A percentile compares a stretch with the other conserved stretches of the same genome.
Evolutionary conservation across 208 protist species (phyloP).

Genomic region (Herpetomonas tarakana): DNA sequence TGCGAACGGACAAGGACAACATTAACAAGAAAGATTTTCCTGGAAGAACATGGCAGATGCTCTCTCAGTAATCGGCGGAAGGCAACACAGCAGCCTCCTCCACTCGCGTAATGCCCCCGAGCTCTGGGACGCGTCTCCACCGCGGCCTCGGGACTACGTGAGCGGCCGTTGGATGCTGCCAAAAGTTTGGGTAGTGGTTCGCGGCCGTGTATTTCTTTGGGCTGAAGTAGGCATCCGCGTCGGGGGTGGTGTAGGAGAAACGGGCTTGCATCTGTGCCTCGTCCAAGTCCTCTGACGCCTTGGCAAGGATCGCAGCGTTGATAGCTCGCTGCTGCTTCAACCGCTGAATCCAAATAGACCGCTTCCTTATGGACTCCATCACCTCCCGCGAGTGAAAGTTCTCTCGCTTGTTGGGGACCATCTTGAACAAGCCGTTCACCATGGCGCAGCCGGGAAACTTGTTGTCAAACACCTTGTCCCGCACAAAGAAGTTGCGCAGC

Average conservation of each 20-base stretch:
- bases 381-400: slow-evolving; percentile 77
- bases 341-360: slow-evolving; percentile 81
- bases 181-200: slow-evolving; percentile 87
- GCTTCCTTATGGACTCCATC: slow-evolving; percentile 72
- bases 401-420: slow-evolving; percentile 72
- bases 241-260: slow-evolving; percentile 63
- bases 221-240: slow-evolving; percentile 80
- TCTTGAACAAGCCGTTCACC: slow-evolving; percentile 88
- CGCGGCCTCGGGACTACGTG: slow-evolving; percentile 81
- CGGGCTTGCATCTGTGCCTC: slow-evolving; percentile 32
- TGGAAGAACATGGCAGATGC: too few species aligned
- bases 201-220: slow-evolving; percentile 50
- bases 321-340: slow-evolving; percentile 78
- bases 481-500: slow-evolving; percentile 62
- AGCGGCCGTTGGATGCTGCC: slow-evolving; percentile 74
- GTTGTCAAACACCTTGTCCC: slow-evolving; percentile 90
- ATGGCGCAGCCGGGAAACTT: slow-evolving; percentile 74
- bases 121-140: slow-evolving; percentile 69
- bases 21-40: too few species aligned
- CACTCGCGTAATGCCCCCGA: slow-evolving; percentile 89
- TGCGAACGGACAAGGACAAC: too few species aligned
- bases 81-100: slow-evolving; percentile 40
- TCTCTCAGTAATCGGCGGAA: slow-evolving; percentile 67
- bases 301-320: slow-evolving; percentile 53
- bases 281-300: slow-evolving; percentile 27